Evolutionary conservation across 2,329 filamentous ascomycete species (phyloP), one percentile per base, ranked within the genome.

Genomic region (Cytospora schulzeri): DNA sequence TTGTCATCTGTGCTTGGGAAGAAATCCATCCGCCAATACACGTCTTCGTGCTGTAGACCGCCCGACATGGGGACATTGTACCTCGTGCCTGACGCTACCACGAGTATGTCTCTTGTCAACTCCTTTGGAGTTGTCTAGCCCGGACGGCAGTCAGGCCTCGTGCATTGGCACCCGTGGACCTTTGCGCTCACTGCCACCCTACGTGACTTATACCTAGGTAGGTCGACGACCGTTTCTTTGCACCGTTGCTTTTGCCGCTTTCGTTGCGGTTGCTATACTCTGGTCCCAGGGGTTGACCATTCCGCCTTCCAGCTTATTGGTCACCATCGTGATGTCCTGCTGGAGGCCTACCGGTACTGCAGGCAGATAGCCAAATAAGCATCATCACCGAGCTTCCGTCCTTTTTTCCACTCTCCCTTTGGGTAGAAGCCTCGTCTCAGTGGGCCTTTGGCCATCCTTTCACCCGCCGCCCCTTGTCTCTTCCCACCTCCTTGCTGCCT

Each of bases 111-210:
- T 48, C 22, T 22, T 4, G 11, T 12, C 45, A 48, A 48, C 45
- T 11, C n/a, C 29, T 48, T 38, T 62, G 56, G 52, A 38, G 60
- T 35, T 50, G 54, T 33, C 52, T 31, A 51, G 52, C 60, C 59
- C 35, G 51, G 28, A 56, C 60, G 52, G 60, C 28, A 38, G 60
- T 52, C 60, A 38, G 60, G 60, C 60, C 60, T 56, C 60, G 22
- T n/a, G 26, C 26, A 38, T 56, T 38, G 35, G 22, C n/a, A 26
- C n/a, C n/a, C n/a, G n/a, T n/a, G n/a, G n/a, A n/a, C 5, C 51
- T 35, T 38, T n/a, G 38, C 28, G 26, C 38, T 38, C 52, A 62
- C 60, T 56, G 59, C 52, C 38, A 62, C 59, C 35, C n/a, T 33
- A 22, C 45, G 19, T 24, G 45, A 48, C n/a, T 12, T 48, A n/a